Evolutionary conservation across 1,139 yeast genomes (phyloP).

Genomic region (Casaregolazyma lundiana): DNA sequence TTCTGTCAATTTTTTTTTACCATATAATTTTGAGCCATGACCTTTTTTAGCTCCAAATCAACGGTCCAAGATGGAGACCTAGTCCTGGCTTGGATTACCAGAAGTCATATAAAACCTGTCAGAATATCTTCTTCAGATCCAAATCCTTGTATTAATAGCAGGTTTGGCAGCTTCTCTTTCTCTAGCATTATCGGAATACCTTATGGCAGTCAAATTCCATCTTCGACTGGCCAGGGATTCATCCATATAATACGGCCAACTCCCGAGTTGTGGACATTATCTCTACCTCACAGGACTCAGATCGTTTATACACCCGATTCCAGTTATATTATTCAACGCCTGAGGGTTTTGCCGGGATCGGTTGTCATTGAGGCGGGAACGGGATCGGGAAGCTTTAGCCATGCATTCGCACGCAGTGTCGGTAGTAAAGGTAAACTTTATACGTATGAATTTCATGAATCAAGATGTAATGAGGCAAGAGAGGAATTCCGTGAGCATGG

Average conservation of each 20-base stretch:
- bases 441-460: slow-evolving; percentile 89
- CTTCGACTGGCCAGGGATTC: slow-evolving; percentile 77
- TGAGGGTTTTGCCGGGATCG: slow-evolving; percentile 68
- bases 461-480: slow-evolving; percentile 73
- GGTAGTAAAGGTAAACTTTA: slow-evolving; percentile 59
- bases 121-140: slow-evolving; percentile 51
- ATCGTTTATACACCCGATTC: slow-evolving; percentile 96
- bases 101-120: slow-evolving; percentile 70
- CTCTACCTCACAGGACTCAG: slow-evolving; percentile 95
- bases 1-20: not conserved
- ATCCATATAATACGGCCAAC: slow-evolving; percentile 86
- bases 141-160: slow-evolving; percentile 58
- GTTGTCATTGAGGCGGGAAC: slow-evolving; percentile 95
- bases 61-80: slow-evolving; percentile 76
- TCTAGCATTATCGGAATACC: slow-evolving; percentile 71
- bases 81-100: slow-evolving; percentile 77
- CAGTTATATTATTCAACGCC: slow-evolving; percentile 78
- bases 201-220: slow-evolving; percentile 84
- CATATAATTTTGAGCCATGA: slow-evolving; percentile 15
- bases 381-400: slow-evolving; percentile 94
- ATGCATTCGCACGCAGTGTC: slow-evolving; percentile 81
- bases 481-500: slow-evolving; percentile 73
- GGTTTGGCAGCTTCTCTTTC: slow-evolving; percentile 87
- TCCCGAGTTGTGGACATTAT: slow-evolving; percentile 92
- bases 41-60: slow-evolving; percentile 27